These are phyloP conservation scores for Trametes sanguinea DNA, from an alignment of 768 basidiomycete species.

Conservation along the genomic window DNA sequence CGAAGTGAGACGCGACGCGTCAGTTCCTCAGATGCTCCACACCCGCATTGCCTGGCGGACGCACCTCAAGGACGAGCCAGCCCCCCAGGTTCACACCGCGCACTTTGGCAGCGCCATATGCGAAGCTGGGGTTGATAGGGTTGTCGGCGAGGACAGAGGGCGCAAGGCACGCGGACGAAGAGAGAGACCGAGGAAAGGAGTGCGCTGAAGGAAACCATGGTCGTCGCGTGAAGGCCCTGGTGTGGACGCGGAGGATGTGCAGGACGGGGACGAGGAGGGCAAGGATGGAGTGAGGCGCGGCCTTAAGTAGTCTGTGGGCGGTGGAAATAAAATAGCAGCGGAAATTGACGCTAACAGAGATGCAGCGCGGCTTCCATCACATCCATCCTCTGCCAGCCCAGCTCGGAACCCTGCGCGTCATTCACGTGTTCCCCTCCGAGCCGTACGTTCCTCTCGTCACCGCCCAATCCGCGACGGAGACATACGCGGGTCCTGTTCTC, in stretches of 20 bases:
- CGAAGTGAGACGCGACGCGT: slow-evolving; percentile 9
- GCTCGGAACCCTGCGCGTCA: slow-evolving; percentile 7
- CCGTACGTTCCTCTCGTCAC: background rate
- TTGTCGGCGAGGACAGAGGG: slow-evolving; percentile 26
- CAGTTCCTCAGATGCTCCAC: background rate
- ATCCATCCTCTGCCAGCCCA: slow-evolving; percentile 9
- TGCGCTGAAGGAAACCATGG: slow-evolving; percentile 24
- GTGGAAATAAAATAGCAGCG: slow-evolving; percentile 13
- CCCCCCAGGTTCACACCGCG: slow-evolving; percentile 85
- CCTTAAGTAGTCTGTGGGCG: slow-evolving; percentile 10
- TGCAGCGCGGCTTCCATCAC: slow-evolving; percentile 17
- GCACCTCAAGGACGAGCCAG: slow-evolving; percentile 57
- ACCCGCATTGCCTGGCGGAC: slow-evolving; percentile 7
- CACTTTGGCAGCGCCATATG: slow-evolving; percentile 73
- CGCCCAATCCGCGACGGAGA: background rate
- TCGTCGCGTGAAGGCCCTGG: slow-evolving; percentile 10
- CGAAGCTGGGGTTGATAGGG: slow-evolving; percentile 56
- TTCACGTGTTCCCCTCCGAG: slow-evolving; percentile 2
- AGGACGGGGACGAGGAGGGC: slow-evolving; percentile 1
- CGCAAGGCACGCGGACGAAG: slow-evolving; percentile 33
- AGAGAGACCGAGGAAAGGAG: slow-evolving; percentile 19
- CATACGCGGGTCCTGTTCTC: background rate
- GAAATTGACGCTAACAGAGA: slow-evolving; percentile 14
- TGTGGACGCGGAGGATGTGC: background rate
- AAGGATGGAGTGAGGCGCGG: slow-evolving; percentile 6